Base-by-base conservation (phyloP, 768 basidiomycete genomes). In the Amanita pallidorosea region DNA sequence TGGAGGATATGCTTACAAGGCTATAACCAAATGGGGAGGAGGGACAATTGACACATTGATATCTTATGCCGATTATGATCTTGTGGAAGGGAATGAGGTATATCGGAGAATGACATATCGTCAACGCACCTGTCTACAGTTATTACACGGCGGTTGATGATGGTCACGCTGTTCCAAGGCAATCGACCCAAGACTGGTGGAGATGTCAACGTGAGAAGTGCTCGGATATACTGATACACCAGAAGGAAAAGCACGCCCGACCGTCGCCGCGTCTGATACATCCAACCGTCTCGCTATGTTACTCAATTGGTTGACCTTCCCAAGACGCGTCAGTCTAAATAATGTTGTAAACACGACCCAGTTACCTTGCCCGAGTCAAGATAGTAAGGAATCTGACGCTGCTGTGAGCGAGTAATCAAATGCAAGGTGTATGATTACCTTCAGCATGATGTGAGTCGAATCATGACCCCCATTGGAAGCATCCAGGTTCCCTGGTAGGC, bases 391-490 rank as follows among this genome's bases (percentile, higher is more conserved):
- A 97, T 92, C 91, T 94, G 22, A 27, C 2, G 9, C 8, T 25
- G 35, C 17, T n/a, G 9, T 51, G 29, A 51, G 20, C 2, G 29
- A 51, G 47, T 31, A 57, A 49, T 13, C 51, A 23, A 45, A 37
- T 12, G 22, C 8, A 41, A 20, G 9, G 31, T 18, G 43, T 15
- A 23, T 35, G 22, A 23, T 31, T 52, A 88, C 92, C 80, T 97
- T 97, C 66, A 97, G 88, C 76, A 95, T 79, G 56, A 95, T 92
- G 60, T 97, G 93, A 1, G 87, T 85, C 13, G 86, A 88, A 49
- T 76, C 74, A 56, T 91, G 89, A 0, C 86, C 88, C 4, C 80
- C 84, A 36, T 88, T 85, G 1, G 77, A 71, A 0, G 85, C 81
- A 53, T 89, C 83, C 8, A 90, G 66, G 53, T 88, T 89, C 5